Conservation (phyloP, 2,329 filamentous ascomycete genomes). For the Trichoderma asperellum region DNA sequence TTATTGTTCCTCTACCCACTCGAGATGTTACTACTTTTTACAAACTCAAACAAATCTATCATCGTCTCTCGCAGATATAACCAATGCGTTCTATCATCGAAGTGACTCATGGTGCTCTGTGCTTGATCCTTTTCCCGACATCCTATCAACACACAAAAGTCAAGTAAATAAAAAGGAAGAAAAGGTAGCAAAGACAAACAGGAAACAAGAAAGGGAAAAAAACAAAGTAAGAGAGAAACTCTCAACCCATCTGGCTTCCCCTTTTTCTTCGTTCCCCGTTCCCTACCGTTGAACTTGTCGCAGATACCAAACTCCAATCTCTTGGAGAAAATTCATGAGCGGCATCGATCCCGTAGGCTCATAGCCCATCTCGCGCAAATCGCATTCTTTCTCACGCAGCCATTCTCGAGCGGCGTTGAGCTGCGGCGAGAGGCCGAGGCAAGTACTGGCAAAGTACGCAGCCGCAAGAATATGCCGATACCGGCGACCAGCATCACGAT, state of each 20-base stretch:
- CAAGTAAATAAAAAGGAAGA: too few species aligned
- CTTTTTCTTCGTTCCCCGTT: not conserved
- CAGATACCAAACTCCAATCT: conserved; percentile 18
- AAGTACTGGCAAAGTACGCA: conserved; percentile 5
- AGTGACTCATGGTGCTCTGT: not conserved
- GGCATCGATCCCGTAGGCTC: conserved; percentile 11
- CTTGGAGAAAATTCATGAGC: conserved; percentile 19
- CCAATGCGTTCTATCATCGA: conserved; percentile 8
- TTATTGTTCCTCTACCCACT: not conserved
- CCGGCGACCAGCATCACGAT: not conserved
- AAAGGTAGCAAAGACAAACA: not conserved
- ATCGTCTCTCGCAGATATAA: not conserved
- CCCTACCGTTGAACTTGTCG: not conserved
- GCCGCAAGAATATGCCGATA: conserved; percentile 22
- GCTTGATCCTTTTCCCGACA: not conserved
- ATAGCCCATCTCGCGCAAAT: conserved; percentile 15
- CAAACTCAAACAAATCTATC: not conserved
- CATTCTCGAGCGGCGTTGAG: conserved; percentile 29
- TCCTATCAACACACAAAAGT: not conserved
- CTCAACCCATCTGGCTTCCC: not conserved
- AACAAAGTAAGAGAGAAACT: not conserved
- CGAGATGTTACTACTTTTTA: not conserved
- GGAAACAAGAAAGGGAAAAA: not conserved
- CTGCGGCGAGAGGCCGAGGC: conserved; percentile 11
- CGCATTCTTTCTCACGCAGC: conserved; percentile 24